Conservation (phyloP, 2,329 filamentous ascomycete species). For the Hymenoscyphus fructigenus region DNA sequence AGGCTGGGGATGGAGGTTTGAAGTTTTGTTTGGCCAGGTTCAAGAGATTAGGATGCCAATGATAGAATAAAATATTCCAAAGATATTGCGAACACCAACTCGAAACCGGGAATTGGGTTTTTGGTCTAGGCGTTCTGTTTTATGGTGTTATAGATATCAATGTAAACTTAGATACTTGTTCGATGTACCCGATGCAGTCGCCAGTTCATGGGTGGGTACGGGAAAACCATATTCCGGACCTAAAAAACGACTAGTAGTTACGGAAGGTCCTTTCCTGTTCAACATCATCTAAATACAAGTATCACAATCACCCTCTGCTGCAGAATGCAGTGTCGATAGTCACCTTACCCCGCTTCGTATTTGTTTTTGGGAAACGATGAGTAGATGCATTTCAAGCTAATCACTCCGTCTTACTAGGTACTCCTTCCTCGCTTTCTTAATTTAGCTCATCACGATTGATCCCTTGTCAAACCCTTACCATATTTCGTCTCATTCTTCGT, state of each 20-base stretch:
- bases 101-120: not conserved
- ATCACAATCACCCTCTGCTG: not conserved
- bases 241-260: not conserved
- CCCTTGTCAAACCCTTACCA: not conserved
- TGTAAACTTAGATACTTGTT: not conserved
- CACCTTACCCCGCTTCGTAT: not conserved
- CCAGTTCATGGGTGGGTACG: not conserved
- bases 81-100: not conserved
- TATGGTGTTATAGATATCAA: not conserved
- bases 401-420: not conserved
- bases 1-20: not conserved
- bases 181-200: not conserved
- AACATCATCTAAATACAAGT: not conserved
- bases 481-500: not conserved
- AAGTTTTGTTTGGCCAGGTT: not conserved
- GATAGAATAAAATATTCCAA: not conserved
- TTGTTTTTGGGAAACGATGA: not conserved
- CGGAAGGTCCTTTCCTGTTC: not conserved
- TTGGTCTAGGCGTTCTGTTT: not conserved
- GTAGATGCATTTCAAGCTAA: too few relatives aligned
- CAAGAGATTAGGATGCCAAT: not conserved
- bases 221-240: not conserved
- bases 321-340: not conserved
- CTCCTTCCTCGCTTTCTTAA: not conserved
- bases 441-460: not conserved